These are phyloP conservation scores for Vachellia collinsii DNA, from an alignment of 306 rosid species.

Conservation along the genomic window DNA sequence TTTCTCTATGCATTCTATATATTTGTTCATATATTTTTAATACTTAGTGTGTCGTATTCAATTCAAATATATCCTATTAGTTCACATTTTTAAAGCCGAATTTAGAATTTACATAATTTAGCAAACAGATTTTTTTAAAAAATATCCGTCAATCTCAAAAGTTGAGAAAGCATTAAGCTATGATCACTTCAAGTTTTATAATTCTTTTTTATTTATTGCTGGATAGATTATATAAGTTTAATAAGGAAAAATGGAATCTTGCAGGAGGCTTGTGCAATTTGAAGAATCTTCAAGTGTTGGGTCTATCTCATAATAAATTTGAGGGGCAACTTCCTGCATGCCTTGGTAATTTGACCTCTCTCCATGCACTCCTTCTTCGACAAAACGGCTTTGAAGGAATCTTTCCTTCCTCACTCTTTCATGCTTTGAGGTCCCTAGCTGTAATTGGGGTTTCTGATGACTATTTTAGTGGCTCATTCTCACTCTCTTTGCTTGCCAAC, in stretches of 20 bases:
- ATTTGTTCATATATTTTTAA: no score
- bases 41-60: no score
- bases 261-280: constrained; percentile 26
- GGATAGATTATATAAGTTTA: no score
- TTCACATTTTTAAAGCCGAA: no score
- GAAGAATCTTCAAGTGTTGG: constrained; percentile 16
- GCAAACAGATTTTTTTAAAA: no score
- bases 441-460: background rate
- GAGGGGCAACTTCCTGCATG: constrained; percentile 8
- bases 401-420: background rate
- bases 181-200: no score
- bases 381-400: constrained; percentile 6
- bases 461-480: constrained; percentile 28
- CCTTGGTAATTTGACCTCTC: constrained; percentile 14
- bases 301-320: background rate
- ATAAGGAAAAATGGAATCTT: background rate
- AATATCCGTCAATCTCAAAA: no score
- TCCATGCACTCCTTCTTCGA: background rate
- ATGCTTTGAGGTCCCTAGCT: background rate
- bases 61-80: no score
- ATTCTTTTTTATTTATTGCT: no score
- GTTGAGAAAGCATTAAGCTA: no score
- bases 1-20: no score
- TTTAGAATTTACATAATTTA: no score
- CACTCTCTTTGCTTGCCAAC: constrained; percentile 21